A percentile compares a stretch with the other conserved stretches of the same genome.
These are phyloP conservation scores for Ophiognomonia clavigignenti-juglandacearum DNA, from an alignment of 2,329 filamentous ascomycete genomes.

Conservation along the genomic window DNA sequence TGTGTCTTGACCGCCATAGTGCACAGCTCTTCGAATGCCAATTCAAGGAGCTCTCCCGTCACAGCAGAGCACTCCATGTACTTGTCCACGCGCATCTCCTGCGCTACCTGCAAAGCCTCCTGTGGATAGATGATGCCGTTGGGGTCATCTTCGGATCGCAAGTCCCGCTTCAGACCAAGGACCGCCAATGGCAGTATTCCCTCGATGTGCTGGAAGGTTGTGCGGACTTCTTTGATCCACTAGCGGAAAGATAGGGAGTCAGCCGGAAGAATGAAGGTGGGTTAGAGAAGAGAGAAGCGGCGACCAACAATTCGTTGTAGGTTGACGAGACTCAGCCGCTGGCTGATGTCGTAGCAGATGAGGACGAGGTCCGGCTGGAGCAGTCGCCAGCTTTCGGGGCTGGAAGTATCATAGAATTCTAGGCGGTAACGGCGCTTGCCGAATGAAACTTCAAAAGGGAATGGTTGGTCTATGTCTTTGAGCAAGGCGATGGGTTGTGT, in stretches of 20 bases:
- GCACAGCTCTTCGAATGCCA: constrained; percentile 58
- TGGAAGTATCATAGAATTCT: constrained; percentile 56
- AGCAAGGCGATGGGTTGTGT: constrained; percentile 43
- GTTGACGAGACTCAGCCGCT: constrained; percentile 52
- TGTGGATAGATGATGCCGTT: constrained; percentile 58
- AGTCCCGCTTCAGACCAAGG: constrained; percentile 56
- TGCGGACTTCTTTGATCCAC: constrained; percentile 54
- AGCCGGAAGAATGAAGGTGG: background rate
- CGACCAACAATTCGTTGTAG: constrained; percentile 49
- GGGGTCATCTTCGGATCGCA: constrained; percentile 52
- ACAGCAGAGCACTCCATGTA: constrained; percentile 61
- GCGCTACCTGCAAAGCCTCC: constrained; percentile 52
- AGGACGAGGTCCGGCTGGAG: constrained; percentile 54
- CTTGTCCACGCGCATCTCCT: constrained; percentile 55
- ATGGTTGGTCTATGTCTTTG: constrained; percentile 56
- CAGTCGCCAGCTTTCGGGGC: constrained; percentile 54
- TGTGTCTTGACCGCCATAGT: constrained; percentile 47
- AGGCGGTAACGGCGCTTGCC: constrained; percentile 44
- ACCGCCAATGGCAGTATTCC: constrained; percentile 51
- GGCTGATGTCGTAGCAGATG: constrained; percentile 59
- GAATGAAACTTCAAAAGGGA: constrained; percentile 49
- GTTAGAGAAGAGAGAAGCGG: background rate
- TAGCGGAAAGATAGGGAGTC: constrained; percentile 27
- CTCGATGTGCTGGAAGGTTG: constrained; percentile 39
- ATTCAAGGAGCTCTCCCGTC: constrained; percentile 52